Base-by-base conservation (phyloP, 345 rosid genomes). In the Gynandropsis gynandra region DNA sequence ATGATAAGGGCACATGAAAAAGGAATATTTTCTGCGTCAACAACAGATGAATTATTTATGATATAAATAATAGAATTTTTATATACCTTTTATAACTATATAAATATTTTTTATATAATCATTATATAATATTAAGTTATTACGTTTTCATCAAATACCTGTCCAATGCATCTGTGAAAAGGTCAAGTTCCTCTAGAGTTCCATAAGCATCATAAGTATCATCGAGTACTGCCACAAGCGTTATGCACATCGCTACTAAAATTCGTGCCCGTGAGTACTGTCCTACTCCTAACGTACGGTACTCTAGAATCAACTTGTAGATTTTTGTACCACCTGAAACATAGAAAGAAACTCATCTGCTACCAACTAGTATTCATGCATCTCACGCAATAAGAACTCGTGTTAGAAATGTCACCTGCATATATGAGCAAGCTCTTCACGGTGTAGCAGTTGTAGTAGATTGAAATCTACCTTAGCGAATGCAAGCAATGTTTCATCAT, bases 191-290 rank as follows among this genome's bases (percentile, higher is more conserved):
- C 34, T 53, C 47, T 34, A 7, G 2, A 9, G 54, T 53, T 10
- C 48, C 66, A 53, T 27, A 62, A 0, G 66, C 54, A 36, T 62
- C 66, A 14, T 62, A 62, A 43, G 19, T 62, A 52, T 62, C 66
- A 53, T 62, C 66, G 38, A 62, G 20, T 0, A 27, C 16, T 29
- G 66, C 52, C n/a, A 45, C 38, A 24, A 61, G 6, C 39, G 24
- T 24, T 36, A 61, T 4, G 21, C 58, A 32, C 3, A 1, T 52
- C 42, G 66, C 27, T 10, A 3, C 0, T 52, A 1, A 27, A 36
- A 61, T 15, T 52, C 66, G 53, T 52, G 40, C 66, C 17, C n/a
- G 52, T 41, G 66, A 61, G 33, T 52, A 61, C 19, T 16, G 36
- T 7, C 2, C 66, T 16, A 9, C 52, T 52, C 33, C 59, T 44